Percentiles rank a stretch among this genome's conserved stretches.
Evolutionary conservation across 2,329 filamentous ascomycete genomes (phyloP).

Genomic region (Ceratocystis colombiana): DNA sequence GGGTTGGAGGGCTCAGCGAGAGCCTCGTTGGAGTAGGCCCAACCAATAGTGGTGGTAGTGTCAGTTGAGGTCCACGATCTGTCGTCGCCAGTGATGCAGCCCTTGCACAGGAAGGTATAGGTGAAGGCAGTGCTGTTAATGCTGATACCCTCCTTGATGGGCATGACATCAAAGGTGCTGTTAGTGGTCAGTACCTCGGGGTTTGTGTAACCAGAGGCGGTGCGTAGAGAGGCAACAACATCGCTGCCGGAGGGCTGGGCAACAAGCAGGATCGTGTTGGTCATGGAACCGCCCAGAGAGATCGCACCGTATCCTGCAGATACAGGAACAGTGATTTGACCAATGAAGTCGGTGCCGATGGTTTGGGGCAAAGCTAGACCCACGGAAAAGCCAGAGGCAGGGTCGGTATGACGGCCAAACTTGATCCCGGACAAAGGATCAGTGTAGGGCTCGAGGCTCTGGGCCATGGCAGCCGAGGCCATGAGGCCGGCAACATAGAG

Average conservation of each 20-base stretch:
- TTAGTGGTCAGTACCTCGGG: conserved; percentile 38
- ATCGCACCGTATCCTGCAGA: conserved; percentile 41
- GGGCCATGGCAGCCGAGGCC: conserved; percentile 18
- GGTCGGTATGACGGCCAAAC: conserved; percentile 33
- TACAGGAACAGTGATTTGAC: conserved; percentile 40
- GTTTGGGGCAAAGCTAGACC: conserved; percentile 44
- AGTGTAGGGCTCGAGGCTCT: conserved; percentile 31
- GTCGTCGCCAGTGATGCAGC: conserved; percentile 34
- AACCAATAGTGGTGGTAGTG: conserved; percentile 33
- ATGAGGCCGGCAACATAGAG: conserved; percentile 18
- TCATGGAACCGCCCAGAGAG: conserved; percentile 40
- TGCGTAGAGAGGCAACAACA: conserved; percentile 32
- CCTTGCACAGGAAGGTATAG: conserved; percentile 45
- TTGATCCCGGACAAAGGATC: conserved; percentile 40
- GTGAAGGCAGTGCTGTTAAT: conserved; percentile 44
- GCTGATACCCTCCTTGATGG: conserved; percentile 44
- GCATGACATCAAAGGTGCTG: conserved; percentile 33
- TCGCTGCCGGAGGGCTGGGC: conserved; percentile 41
- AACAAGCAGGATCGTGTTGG: conserved; percentile 39
- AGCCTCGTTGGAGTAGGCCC: conserved; percentile 33
- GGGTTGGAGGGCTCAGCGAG: conserved; percentile 32
- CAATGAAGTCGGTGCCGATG: conserved; percentile 44
- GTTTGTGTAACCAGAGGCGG: conserved; percentile 37
- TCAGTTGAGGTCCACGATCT: conserved; percentile 29
- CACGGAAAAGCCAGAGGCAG: conserved; percentile 37